Conservation (phyloP, 2,329 filamentous ascomycete genomes). For the Bipolaris victoriae region DNA sequence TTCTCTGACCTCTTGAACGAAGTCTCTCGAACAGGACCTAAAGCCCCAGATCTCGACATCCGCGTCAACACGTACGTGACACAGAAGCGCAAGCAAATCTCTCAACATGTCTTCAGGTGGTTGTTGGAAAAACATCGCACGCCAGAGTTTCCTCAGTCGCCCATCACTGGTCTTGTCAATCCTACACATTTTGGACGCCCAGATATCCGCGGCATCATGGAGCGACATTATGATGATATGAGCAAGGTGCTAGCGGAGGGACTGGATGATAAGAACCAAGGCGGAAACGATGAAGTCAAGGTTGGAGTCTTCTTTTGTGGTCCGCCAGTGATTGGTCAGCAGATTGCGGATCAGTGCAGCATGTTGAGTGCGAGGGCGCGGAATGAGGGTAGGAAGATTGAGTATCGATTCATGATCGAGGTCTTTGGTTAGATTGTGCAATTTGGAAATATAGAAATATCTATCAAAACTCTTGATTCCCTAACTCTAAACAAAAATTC, state of each 20-base stretch:
- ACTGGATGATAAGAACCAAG: slow-evolving; percentile 23
- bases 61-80: slow-evolving; percentile 64
- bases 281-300: slow-evolving; percentile 48
- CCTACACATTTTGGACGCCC: slow-evolving; percentile 62
- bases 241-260: slow-evolving; percentile 37
- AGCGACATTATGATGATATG: slow-evolving; percentile 63
- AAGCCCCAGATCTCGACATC: slow-evolving; percentile 55
- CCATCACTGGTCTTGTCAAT: slow-evolving; percentile 61
- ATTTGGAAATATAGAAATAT: too few species aligned
- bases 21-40: slow-evolving; percentile 46
- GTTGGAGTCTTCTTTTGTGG: slow-evolving; percentile 66
- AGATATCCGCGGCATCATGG: slow-evolving; percentile 60
- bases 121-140: slow-evolving; percentile 64
- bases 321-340: slow-evolving; percentile 60
- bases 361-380: slow-evolving; percentile 59
- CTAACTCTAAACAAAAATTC: too few species aligned
- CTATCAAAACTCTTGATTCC: too few species aligned
- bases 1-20: slow-evolving; percentile 63
- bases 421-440: slow-evolving; percentile 56
- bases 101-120: slow-evolving; percentile 62
- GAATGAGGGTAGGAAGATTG: slow-evolving; percentile 59
- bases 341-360: slow-evolving; percentile 61
- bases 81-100: slow-evolving; percentile 60
- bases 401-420: slow-evolving; percentile 65
- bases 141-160: slow-evolving; percentile 57